Base-by-base conservation (phyloP, 202 grass and related monocot species). In the Dendrocalamus latiflorus region DNA sequence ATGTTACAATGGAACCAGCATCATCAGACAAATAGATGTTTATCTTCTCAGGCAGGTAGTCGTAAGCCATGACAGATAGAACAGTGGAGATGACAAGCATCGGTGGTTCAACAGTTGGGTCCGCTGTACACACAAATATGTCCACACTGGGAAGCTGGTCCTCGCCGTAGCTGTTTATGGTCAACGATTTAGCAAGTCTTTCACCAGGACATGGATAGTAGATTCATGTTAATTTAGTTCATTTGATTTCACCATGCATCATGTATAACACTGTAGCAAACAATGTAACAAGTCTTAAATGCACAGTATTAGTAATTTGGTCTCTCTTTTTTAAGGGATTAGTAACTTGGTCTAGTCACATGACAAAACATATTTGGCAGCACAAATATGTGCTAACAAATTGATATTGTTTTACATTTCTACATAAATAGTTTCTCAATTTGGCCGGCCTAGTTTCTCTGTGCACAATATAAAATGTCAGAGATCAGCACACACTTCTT, bases 1-100 rank as follows among this genome's bases (percentile, higher is more conserved):
- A 93, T 41, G 88, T 97, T 41, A 88, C 33, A 58, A 84, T 25
- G 3, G 92, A 97, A 17, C 92, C 90, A 67, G 80, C 86, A 36
- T 97, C 94, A 68, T 97, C 94, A 22, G 94, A 97, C 1, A 97
- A 78, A 85, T 94, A 97, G 10, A 94, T 59, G 59, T 83, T 94
- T 38, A 97, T 73, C 69, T 97, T 94, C 74, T 92, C 88, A 0
- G 90, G 18, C 14, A 88, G 86, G 41, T 94, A 94, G 74, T 94
- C 87, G 62, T 97, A 97, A 64, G 90, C 90, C 94, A 97, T 93
- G 17, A 93, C 81, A 30, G 94, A 97, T 18, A 97, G 86, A 76
- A 94, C 74, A 3, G 92, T 97, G 62, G 88, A 91, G 51, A 93
- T 85, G 67, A 97, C 94, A 69, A 97, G 77, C 62, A 68, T 94